A percentile compares a stretch with the other conserved stretches of the same genome.
These are phyloP conservation scores for Polychaeton citri DNA, from an alignment of 2,329 filamentous ascomycete species.

Conservation along the genomic window DNA sequence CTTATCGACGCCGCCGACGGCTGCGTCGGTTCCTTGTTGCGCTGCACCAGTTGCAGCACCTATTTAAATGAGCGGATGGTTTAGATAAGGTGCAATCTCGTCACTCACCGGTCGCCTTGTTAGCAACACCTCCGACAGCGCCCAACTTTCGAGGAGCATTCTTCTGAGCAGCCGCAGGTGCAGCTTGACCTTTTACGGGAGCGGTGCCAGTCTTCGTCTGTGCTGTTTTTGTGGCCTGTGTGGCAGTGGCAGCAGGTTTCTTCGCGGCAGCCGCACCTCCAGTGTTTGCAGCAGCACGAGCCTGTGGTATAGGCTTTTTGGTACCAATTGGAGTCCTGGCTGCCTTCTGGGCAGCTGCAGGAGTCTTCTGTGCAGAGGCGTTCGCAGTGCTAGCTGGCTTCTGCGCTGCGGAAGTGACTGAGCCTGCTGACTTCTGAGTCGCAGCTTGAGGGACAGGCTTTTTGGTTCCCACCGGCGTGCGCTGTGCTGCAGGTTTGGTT, in stretches of 20 bases:
- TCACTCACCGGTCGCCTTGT: neutral
- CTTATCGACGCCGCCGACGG: constrained; percentile 15
- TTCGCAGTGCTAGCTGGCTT: constrained; percentile 8
- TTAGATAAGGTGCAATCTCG: constrained; percentile 2
- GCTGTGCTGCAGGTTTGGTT: constrained; percentile 10
- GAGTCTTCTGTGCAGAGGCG: constrained; percentile 3
- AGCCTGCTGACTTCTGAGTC: constrained; percentile 8
- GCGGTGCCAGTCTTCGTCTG: constrained; percentile 1
- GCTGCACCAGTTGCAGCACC: constrained; percentile 11
- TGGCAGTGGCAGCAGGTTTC: constrained; percentile 6
- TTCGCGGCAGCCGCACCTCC: constrained; percentile 1
- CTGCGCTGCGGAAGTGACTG: constrained; percentile 8
- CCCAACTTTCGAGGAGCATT: neutral
- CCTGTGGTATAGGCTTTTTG: constrained; percentile 10
- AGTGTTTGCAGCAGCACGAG: neutral
- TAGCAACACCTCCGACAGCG: constrained; percentile 1
- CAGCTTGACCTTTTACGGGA: constrained; percentile 1
- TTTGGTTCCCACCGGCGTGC: constrained; percentile 10
- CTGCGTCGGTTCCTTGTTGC: constrained; percentile 11
- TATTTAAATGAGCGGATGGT: neutral
- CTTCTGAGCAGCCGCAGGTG: neutral
- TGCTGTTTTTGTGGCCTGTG: constrained; percentile 4
- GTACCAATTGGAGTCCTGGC: constrained; percentile 6
- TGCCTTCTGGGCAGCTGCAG: constrained; percentile 2
- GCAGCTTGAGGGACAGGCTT: constrained; percentile 9